These are phyloP conservation scores for Scalesia atractyloides DNA, from an alignment of 129 eudicot species.

Conservation along the genomic window DNA sequence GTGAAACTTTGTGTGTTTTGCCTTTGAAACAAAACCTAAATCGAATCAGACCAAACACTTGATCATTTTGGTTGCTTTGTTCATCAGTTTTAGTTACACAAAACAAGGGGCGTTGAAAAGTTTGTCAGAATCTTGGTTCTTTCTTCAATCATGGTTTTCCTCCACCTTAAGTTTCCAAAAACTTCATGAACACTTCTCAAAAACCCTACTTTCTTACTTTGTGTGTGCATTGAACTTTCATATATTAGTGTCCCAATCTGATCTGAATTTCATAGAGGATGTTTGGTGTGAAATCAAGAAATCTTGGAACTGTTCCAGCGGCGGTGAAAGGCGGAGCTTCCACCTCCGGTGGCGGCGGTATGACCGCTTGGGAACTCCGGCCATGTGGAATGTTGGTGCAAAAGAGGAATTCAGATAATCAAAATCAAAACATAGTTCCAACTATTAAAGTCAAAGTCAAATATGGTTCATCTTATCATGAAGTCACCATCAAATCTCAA, in stretches of 20 bases:
- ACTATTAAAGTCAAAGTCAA: constrained; percentile 76
- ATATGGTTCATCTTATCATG: constrained; percentile 65
- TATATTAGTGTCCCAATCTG: constrained; percentile 32
- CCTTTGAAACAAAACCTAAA: constrained; percentile 24
- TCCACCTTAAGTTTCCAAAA: constrained; percentile 62
- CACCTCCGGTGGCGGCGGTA: constrained; percentile 33
- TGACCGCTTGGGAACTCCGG: constrained; percentile 68
- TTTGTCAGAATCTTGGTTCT: constrained; percentile 64
- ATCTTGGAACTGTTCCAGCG: constrained; percentile 30
- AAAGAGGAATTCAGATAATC: constrained; percentile 75
- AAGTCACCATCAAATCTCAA: constrained; percentile 68
- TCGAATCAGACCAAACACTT: constrained; percentile 46
- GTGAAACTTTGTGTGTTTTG: constrained; percentile 9
- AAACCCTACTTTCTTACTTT: constrained; percentile 32
- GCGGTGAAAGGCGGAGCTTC: constrained; percentile 35
- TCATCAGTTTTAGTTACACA: constrained; percentile 38
- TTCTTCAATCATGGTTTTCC: constrained; percentile 67
- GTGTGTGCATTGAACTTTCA: constrained; percentile 18
- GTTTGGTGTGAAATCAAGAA: constrained; percentile 54
- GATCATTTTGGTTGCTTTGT: constrained; percentile 38
- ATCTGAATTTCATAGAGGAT: constrained; percentile 28
- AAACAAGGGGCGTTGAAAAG: constrained; percentile 41
- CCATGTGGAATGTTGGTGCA: constrained; percentile 96
- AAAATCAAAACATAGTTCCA: constrained; percentile 42
- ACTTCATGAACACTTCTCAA: constrained; percentile 37